Conservation (phyloP, 2,329 filamentous ascomycete species). For the Clathrospora elynae region DNA sequence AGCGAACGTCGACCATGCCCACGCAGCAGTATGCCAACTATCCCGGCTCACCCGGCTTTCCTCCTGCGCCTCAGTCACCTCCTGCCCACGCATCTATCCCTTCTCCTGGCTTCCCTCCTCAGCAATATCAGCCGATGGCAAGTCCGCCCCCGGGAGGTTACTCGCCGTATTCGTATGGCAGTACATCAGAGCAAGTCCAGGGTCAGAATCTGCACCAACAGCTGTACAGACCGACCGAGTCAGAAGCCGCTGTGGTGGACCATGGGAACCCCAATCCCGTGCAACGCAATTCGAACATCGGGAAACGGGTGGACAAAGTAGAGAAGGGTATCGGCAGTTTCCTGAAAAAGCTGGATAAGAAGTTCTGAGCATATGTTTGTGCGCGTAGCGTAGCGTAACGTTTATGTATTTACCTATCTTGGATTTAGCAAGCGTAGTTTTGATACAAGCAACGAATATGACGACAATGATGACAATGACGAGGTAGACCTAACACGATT, state of each 20-base stretch:
- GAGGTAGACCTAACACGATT: background rate
- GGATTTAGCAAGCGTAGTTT: slow-evolving; percentile 20
- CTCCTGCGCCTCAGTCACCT: slow-evolving; percentile 37
- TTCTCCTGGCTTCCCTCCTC: slow-evolving; percentile 48
- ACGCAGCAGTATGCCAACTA: slow-evolving; percentile 49
- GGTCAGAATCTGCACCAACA: slow-evolving; percentile 69
- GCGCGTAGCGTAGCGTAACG: background rate
- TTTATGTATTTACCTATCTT: slow-evolving; percentile 10
- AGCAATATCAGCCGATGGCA: slow-evolving; percentile 42
- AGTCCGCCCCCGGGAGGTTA: slow-evolving; percentile 60
- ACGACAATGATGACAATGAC: slow-evolving; percentile 1
- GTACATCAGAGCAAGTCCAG: slow-evolving; percentile 38
- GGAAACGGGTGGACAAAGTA: slow-evolving; percentile 67
- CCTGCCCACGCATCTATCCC: slow-evolving; percentile 42
- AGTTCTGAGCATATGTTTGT: slow-evolving; percentile 52
- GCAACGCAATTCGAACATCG: slow-evolving; percentile 59
- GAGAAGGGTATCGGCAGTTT: slow-evolving; percentile 74
- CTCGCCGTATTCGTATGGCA: slow-evolving; percentile 58
- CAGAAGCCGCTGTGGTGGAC: slow-evolving; percentile 52
- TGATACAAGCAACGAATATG: background rate
- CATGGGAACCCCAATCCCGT: slow-evolving; percentile 26
- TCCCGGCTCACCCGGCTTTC: slow-evolving; percentile 39
- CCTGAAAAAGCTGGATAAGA: slow-evolving; percentile 80
- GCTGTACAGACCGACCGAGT: slow-evolving; percentile 70
- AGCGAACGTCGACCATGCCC: slow-evolving; percentile 41